Base-by-base conservation (phyloP, 352 stramenopile genomes). In the Pythium brassicae region DNA sequence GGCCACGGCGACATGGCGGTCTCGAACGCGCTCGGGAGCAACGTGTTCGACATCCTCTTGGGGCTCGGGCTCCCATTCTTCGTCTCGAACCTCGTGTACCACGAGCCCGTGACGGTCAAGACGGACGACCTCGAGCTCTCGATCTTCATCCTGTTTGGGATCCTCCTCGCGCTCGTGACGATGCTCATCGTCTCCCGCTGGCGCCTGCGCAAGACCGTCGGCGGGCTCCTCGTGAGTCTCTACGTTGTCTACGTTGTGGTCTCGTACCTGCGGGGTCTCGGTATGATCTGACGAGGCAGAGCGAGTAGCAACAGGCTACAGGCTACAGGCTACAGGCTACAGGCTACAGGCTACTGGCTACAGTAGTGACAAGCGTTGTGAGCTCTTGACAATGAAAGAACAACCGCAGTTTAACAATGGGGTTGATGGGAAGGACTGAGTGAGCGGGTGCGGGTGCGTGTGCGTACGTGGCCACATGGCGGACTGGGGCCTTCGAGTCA, bases 41-140 rank as follows among this genome's bases (percentile, higher is more conserved):
- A 95, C 58, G 83, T 94, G 27, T 92, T 95, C 48, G 87, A 95
- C 55, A 89, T 95, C 59, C 53, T 89, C 22, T 66, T 95, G 19
- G 85, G 85, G 9, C 63, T 90, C 8, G 85, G 83, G 1, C 61
- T 89, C 32, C 83, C 85, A 1, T 95, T 93, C 54, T 63, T 95
- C 20, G 53, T 92, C 9, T 93, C 81, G 42, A 94, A 91, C 57
- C 52, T 91, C 17, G 67, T 92, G 17, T 86, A 89, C 63, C 48
- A 63, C 14, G 67, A 87, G 51, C 62, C 68, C 0, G 78, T 89
- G 25, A 62, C 61, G 3, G 65, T 89, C 22, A 67, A 68, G 12
- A 64, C 57, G 4, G 63, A 86, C 46, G 78, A 89, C 54, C 59
- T 89, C 14, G 68, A 78, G 62, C 43, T 83, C 37, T 86, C 76